These are phyloP conservation scores for Avena atlantica DNA, from an alignment of 176 grass and related monocot species.

Conservation along the genomic window DNA sequence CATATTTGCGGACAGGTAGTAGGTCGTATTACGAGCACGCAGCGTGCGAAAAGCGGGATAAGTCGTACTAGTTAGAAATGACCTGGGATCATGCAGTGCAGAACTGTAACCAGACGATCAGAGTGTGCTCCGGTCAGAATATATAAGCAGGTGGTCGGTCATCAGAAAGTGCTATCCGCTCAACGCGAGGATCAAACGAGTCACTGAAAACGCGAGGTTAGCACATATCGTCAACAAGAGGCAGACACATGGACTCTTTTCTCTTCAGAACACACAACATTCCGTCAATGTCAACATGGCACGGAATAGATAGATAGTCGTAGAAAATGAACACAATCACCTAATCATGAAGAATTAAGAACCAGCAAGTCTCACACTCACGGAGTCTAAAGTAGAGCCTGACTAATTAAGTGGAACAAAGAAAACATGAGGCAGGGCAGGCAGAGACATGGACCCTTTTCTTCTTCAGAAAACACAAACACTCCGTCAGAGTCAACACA, in stretches of 20 bases:
- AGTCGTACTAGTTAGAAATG: background rate
- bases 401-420: too few species aligned
- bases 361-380: background rate
- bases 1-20: background rate
- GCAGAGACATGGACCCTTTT: too few species aligned
- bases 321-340: background rate
- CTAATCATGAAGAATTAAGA: background rate
- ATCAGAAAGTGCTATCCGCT: background rate
- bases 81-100: background rate
- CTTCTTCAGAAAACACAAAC: background rate
- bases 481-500: background rate
- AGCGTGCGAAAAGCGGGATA: background rate
- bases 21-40: background rate
- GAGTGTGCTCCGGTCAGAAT: background rate
- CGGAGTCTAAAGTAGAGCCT: background rate
- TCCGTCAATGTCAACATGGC: background rate
- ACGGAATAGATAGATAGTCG: background rate
- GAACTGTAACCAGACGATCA: background rate
- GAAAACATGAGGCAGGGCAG: too few species aligned
- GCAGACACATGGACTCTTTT: too few species aligned
- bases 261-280: background rate
- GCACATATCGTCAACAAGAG: background rate
- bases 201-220: background rate
- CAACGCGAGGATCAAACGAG: background rate
- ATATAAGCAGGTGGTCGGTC: too few species aligned